Base-by-base conservation (phyloP, 345 rosid species). In the Lepidium sativum region DNA sequence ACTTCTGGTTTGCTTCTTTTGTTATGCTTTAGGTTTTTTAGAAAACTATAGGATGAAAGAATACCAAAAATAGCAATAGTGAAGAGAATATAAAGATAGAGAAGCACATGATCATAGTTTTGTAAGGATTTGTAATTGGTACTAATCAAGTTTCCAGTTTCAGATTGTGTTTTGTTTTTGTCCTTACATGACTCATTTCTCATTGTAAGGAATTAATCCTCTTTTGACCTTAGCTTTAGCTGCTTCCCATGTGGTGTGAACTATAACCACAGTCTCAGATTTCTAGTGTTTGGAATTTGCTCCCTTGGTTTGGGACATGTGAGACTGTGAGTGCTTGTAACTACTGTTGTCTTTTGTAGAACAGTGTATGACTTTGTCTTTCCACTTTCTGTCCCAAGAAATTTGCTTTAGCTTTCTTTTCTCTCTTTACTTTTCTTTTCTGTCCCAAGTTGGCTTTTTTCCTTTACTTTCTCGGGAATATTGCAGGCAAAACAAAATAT, bases 371-470 rank as follows among this genome's bases (percentile, higher is more conserved):
- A 60, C 16, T 45, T 31, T 29, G 21, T 48, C 55, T 37, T 37
- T 37, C 47, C 8, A 63, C 57, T 63, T 63, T 49, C 57, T 37
- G 68, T 49, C 57, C 13, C 58, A 63, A 51, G 48, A 50, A 38
- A 10, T 37, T 38, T 49, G 17, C 41, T 60, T 60, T 60, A 34
- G 13, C 54, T 48, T 48, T 48, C 34, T 48, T 34, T 47, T 16
- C 35, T 61, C n/a, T 42, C 6, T 6, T 48, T 23, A 35, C 35
- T 23, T 63, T 54, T 63, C 7, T 57, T 58, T n/a, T n/a, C n/a
- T n/a, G n/a, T n/a, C n/a, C n/a, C n/a, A n/a, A n/a, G n/a, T n/a
- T 25, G 48, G 63, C 66, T 8, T 61, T 60, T 17, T 14, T 9
- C 66, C 10, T 2, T n/a, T n/a, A 61, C 54, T 33, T 33, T 61